These are phyloP conservation scores for Claviceps capensis DNA, from an alignment of 2,329 filamentous ascomycete genomes.

Conservation along the genomic window DNA sequence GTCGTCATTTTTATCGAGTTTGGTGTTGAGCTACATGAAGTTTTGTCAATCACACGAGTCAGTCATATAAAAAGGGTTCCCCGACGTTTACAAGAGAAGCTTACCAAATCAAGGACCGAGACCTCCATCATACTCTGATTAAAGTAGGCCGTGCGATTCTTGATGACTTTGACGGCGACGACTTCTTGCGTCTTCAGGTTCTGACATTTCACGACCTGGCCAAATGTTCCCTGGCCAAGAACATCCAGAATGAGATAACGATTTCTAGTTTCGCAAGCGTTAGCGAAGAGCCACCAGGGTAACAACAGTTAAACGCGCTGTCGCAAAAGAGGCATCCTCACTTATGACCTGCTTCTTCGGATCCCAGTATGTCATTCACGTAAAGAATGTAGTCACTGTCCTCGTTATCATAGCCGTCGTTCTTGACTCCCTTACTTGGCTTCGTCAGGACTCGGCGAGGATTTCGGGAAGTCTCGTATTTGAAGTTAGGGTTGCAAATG, in stretches of 20 bases:
- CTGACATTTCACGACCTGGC: slow-evolving; percentile 97
- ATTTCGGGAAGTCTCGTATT: slow-evolving; percentile 96
- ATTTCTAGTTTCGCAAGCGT: slow-evolving; percentile 42
- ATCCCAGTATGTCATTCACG: slow-evolving; percentile 95
- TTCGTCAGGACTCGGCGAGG: slow-evolving; percentile 92
- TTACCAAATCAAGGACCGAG: slow-evolving; percentile 84
- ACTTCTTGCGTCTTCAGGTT: slow-evolving; percentile 98
- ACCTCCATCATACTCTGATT: slow-evolving; percentile 99
- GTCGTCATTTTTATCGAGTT: slow-evolving; percentile 98
- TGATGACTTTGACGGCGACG: slow-evolving; percentile 97
- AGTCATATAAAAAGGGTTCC: too few relatives aligned
- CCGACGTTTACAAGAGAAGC: slow-evolving; percentile 12
- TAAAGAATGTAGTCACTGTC: slow-evolving; percentile 99
- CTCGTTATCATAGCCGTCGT: slow-evolving; percentile 97
- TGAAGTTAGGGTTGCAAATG: slow-evolving; percentile 95
- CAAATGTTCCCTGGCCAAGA: slow-evolving; percentile 91
- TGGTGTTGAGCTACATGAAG: slow-evolving; percentile 66
- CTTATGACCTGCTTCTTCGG: slow-evolving; percentile 97
- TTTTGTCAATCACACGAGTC: slow-evolving; percentile 12
- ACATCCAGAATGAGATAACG: slow-evolving; percentile 96
- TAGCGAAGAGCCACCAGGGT: neutral
- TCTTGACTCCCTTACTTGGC: slow-evolving; percentile 95
- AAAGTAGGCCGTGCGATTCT: slow-evolving; percentile 97
- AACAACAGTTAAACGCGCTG: neutral
- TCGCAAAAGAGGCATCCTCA: slow-evolving; percentile 27